Conservation (phyloP, 495 filamentous ascomycete species). For the Astrocystis sublimbata region DNA sequence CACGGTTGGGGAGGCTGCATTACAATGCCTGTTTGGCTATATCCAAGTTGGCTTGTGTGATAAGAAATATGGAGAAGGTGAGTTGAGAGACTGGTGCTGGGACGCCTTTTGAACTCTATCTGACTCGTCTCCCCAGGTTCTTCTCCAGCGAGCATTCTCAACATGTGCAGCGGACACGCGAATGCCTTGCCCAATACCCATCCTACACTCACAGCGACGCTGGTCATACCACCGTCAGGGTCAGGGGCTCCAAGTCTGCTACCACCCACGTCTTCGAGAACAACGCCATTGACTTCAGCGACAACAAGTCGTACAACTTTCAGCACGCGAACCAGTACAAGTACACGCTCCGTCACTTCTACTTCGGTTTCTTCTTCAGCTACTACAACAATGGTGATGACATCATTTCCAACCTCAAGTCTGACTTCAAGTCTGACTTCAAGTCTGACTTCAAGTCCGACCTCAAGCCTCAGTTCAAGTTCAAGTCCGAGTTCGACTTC, state of each 20-base stretch:
- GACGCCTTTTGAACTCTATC: neutral
- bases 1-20: slow-evolving; percentile 67
- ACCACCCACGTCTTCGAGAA: slow-evolving; percentile 19
- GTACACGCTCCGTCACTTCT: slow-evolving; percentile 20
- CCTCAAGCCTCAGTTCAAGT: slow-evolving; percentile 12
- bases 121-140: slow-evolving; percentile 36
- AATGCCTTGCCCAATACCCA: slow-evolving; percentile 61
- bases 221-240: slow-evolving; percentile 40
- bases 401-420: neutral
- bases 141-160: slow-evolving; percentile 47
- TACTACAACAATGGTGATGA: slow-evolving; percentile 14
- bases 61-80: slow-evolving; percentile 37
- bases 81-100: slow-evolving; percentile 21
- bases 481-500: slow-evolving; percentile 15
- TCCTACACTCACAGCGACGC: slow-evolving; percentile 59
- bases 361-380: slow-evolving; percentile 17
- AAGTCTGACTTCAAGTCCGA: slow-evolving; percentile 1
- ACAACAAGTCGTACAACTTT: slow-evolving; percentile 13
- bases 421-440: neutral
- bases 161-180: slow-evolving; percentile 58
- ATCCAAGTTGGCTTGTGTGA: slow-evolving; percentile 42
- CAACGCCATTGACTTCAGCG: slow-evolving; percentile 13
- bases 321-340: slow-evolving; percentile 17
- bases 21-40: slow-evolving; percentile 61
- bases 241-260: slow-evolving; percentile 29